Base-by-base conservation (phyloP, 495 filamentous ascomycete genomes). In the Penicillium roqueforti region DNA sequence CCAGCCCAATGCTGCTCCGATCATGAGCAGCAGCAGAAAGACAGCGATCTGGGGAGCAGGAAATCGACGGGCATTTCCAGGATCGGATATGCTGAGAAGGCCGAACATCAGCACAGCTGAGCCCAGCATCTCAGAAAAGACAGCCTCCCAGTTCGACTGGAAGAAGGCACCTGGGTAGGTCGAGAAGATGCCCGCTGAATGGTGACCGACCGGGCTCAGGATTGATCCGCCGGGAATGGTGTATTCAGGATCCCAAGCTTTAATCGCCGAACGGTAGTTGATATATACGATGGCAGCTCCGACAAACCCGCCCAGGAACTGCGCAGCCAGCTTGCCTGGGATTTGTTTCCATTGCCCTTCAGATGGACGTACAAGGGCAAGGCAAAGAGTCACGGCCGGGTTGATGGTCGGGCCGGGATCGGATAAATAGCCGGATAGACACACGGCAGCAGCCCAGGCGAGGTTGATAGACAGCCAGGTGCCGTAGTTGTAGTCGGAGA, bases 391-490 rank as follows among this genome's bases (percentile, higher is more conserved):
- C 39, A 65, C 58, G 8, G 68, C 68, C 1, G 68, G 68, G 43
- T 71, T 71, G 45, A 65, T 68, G 34, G 59, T 49, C 3, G 68
- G 68, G 37, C 68, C 63, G 29, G 68, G 68, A 38, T 68, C 55
- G 29, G 62, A 55, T 11, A 71, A 22, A 34, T 66, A 71, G 43
- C 62, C 60, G 0, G 68, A 60, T 7, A 71, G 59, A 32, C 53
- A 60, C 44, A 71, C 68, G 0, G 68, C 63, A n/a, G 66, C 53
- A 1, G 68, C 68, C 68, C 68, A 71, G 34, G 68, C 64, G 6
- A 71, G 32, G 51, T 71, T 71, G 55, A 71, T 71, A 25, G 68
- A 71, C 18, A 71, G 39, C 68, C 68, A 71, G 54, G 68, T 71
- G 44, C 68, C 68, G 50, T 71, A 71, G 16, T 63, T 59, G 55